These are phyloP conservation scores for Beauveria bassiana DNA, from an alignment of 2,329 filamentous ascomycete species.

Conservation along the genomic window DNA sequence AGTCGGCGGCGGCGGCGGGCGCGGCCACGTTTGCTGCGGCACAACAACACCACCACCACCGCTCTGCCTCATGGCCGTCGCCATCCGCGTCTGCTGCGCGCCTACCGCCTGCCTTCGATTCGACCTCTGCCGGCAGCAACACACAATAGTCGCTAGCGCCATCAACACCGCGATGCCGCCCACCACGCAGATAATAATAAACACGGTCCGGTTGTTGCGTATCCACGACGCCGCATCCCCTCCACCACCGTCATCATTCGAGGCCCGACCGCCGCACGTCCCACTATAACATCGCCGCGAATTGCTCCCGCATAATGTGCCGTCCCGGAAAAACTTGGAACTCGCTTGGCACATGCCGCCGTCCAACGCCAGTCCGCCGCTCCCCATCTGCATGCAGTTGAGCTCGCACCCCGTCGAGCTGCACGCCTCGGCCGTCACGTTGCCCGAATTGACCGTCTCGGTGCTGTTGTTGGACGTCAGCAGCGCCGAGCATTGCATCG, in stretches of 20 bases:
- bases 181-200: constrained; percentile 11
- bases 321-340: constrained; percentile 74
- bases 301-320: constrained; percentile 66
- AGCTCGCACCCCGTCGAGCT: constrained; percentile 11
- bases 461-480: constrained; percentile 65
- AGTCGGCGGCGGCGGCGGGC: background rate
- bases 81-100: constrained; percentile 6
- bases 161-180: constrained; percentile 2
- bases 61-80: constrained; percentile 5
- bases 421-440: constrained; percentile 58
- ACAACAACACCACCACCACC: background rate
- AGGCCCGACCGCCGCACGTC: background rate
- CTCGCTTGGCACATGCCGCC: constrained; percentile 9
- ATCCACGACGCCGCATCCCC: constrained; percentile 7
- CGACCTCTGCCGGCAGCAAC: background rate
- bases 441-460: constrained; percentile 66
- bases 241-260: background rate
- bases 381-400: constrained; percentile 10
- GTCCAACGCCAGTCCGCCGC: background rate
- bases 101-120: background rate
- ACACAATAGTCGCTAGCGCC: background rate
- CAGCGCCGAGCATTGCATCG: constrained; percentile 75
- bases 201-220: background rate
- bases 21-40: background rate
- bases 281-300: constrained; percentile 63